Base-by-base conservation (phyloP, 108 stramenopile genomes). In the Nitzschia sp. region DNA sequence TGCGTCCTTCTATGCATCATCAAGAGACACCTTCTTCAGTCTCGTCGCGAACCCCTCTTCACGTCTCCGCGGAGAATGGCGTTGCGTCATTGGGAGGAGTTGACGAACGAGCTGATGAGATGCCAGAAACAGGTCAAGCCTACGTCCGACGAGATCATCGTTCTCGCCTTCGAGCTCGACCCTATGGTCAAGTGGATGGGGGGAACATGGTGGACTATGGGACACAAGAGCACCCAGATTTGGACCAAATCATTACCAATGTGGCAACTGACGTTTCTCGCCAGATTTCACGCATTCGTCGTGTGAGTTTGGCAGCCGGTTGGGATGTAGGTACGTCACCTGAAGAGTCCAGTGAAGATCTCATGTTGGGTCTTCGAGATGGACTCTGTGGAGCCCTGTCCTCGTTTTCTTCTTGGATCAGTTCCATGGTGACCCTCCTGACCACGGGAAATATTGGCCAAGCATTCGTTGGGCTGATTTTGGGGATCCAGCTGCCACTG, bases 251-350 rank as follows among this genome's bases (percentile, higher is more conserved):
- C 25, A 64, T 84, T 59, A 54, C 67, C 6, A 76, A 77, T 41
- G 76, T 84, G 7, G 66, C 76, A 11, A 73, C 71, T 14, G 76
- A 72, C 24, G 63, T 90, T 20, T 63, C 83, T 5, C 67, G 77
- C 29, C 82, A 87, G 10, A 72, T 90, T 11, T 76, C 82, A 21
- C 65, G 74, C 2, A 68, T 89, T n/a, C 43, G 73, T 0, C 80
- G 80, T 5, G 75, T 89, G 15, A 80, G 79, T 52, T 20, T 88
- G 26, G 85, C 84, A 14, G 80, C 84, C 38, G 88, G 91, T 25
- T 92, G 91, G 91, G 86, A 90, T 76, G 78, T 83, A 7, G 91
- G 87, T 48, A 90, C 88, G 6, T 77, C 88, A 39, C 75, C 88
- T 0, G 86, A 89, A 63, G 87, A 82, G 48, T 90, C 87, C 82